A percentile compares a stretch with the other conserved stretches of the same genome.
Conservation (phyloP, 1,284 basidiomycete species). For the Termitomyces sp. region DNA sequence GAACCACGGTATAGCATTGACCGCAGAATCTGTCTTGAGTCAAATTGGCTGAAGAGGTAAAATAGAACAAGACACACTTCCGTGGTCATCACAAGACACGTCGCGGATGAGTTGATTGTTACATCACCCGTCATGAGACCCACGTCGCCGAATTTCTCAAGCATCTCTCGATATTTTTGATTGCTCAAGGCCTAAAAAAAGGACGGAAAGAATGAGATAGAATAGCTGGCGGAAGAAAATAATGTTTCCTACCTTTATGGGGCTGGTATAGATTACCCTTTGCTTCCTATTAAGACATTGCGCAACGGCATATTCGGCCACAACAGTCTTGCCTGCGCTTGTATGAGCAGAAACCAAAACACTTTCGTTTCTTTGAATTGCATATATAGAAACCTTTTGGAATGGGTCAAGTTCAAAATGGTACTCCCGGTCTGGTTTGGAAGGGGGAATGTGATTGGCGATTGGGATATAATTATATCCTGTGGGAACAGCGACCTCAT, state of each 20-base stretch:
- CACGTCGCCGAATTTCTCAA: constrained; percentile 95
- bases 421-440: constrained; percentile 89
- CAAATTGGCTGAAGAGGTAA: too few species aligned
- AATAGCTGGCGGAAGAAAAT: too few species aligned
- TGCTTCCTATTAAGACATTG: constrained; percentile 90
- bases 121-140: constrained; percentile 99
- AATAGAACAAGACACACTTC: constrained; percentile 52
- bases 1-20: constrained; percentile 99
- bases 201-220: neutral
- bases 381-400: constrained; percentile 90
- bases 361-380: constrained; percentile 95
- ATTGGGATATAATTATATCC: constrained; percentile 91
- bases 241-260: constrained; percentile 78
- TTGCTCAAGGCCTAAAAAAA: constrained; percentile 64
- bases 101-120: constrained; percentile 97
- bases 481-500: constrained; percentile 94
- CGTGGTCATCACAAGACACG: constrained; percentile 98
- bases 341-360: constrained; percentile 99
- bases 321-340: constrained; percentile 96
- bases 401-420: constrained; percentile 98
- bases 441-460: constrained; percentile 87
- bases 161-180: constrained; percentile 98
- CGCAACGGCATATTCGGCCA: constrained; percentile 98
- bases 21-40: constrained; percentile 76
- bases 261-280: constrained; percentile 98